Percentiles rank a stretch among this genome's conserved stretches.
Evolutionary conservation across 106 monocot genomes (phyloP).

Genomic region (Dendrobium catenatum): DNA sequence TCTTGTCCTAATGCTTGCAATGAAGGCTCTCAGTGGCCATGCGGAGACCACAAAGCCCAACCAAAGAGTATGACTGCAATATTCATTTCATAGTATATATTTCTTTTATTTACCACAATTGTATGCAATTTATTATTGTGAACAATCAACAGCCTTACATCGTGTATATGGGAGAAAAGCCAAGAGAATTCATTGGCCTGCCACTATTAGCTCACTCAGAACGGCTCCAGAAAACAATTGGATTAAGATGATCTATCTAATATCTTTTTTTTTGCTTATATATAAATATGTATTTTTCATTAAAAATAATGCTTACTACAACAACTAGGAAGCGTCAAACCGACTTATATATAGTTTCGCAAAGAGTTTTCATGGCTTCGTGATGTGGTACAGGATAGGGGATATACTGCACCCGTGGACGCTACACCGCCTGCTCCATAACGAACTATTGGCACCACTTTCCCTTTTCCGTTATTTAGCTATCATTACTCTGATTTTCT

Average conservation of each 20-base stretch:
- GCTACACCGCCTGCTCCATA: too few species aligned
- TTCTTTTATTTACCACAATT: background rate
- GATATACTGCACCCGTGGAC: too few species aligned
- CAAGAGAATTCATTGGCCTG: background rate
- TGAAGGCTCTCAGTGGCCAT: background rate
- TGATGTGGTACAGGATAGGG: too few species aligned
- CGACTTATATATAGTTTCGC: background rate
- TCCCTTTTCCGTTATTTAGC: too few species aligned
- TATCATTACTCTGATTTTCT: too few species aligned
- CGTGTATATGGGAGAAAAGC: background rate
- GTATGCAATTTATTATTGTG: background rate
- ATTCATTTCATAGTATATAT: background rate
- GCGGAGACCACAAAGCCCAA: background rate
- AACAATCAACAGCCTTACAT: background rate
- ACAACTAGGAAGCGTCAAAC: too few species aligned
- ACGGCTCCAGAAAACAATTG: background rate
- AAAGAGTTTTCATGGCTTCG: conserved; percentile 32
- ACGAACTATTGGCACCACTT: too few species aligned
- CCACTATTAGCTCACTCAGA: background rate
- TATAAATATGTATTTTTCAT: too few species aligned
- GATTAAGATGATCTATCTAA: background rate
- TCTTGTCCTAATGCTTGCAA: background rate
- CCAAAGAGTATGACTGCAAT: background rate
- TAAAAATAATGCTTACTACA: too few species aligned
- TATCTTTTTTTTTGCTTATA: too few species aligned